A percentile compares a stretch with the other conserved stretches of the same genome.
Evolutionary conservation across 2,329 filamentous ascomycete genomes (phyloP).

Genomic region (Pyricularia pennisetigena): DNA sequence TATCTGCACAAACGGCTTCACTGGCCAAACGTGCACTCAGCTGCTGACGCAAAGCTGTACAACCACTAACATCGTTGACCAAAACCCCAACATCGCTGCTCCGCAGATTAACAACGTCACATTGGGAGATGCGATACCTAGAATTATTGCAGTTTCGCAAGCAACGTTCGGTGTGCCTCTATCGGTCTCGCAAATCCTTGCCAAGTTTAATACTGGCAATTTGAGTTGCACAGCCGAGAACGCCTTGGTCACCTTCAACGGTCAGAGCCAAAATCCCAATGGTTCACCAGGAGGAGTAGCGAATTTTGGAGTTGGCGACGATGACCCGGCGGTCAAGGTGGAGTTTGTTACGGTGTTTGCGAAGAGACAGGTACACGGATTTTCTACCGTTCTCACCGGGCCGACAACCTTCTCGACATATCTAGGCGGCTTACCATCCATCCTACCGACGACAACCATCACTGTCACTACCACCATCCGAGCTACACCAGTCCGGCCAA

Average conservation of each 20-base stretch:
- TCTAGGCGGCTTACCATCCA: not conserved
- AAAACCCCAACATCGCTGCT: constrained; percentile 16
- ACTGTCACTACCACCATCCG: constrained; percentile 16
- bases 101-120: constrained; percentile 56
- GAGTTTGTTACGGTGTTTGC: constrained; percentile 6
- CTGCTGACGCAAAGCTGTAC: constrained; percentile 40
- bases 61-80: constrained; percentile 30
- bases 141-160: constrained; percentile 56
- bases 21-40: constrained; percentile 42
- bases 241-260: constrained; percentile 75
- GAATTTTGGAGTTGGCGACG: constrained; percentile 6
- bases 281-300: constrained; percentile 6
- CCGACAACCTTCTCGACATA: not conserved
- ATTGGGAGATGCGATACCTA: constrained; percentile 68
- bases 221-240: constrained; percentile 81
- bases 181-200: constrained; percentile 57
- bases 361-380: not conserved
- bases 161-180: constrained; percentile 69
- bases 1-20: constrained; percentile 83
- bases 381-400: not conserved
- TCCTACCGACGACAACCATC: constrained; percentile 8
- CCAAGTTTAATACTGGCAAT: constrained; percentile 64
- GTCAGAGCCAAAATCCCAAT: constrained; percentile 23
- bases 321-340: constrained; percentile 12
- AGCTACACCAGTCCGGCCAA: constrained; percentile 13